phyloP scores from a whole-genome alignment of 2,329 filamentous ascomycete genomes.

The Alternaria panax region DNA sequence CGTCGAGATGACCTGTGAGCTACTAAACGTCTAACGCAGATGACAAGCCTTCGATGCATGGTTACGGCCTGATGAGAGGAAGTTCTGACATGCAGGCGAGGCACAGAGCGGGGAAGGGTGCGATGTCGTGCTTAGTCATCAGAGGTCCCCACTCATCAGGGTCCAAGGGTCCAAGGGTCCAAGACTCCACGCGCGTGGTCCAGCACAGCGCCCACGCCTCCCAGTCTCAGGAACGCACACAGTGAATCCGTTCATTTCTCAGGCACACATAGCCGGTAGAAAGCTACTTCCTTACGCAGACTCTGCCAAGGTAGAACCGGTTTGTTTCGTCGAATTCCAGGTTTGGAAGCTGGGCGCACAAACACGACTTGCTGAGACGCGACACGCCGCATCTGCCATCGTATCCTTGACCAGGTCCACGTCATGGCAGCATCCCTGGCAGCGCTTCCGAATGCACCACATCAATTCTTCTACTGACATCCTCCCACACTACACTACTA shows the following conservation, averaged over 20 bases:
- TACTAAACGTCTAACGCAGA: not conserved
- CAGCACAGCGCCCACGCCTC: not conserved
- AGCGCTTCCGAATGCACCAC: not conserved
- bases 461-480: not conserved
- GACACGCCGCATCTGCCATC: slow-evolving; percentile 7
- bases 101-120: not conserved
- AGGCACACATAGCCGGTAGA: no score
- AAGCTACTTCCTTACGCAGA: no score
- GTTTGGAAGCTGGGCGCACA: not conserved
- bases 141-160: not conserved
- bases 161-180: not conserved
- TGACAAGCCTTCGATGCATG: not conserved
- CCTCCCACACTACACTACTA: not conserved
- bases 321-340: not conserved
- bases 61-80: not conserved
- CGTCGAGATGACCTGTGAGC: not conserved
- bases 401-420: slow-evolving; percentile 9
- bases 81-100: not conserved
- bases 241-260: not conserved
- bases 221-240: not conserved
- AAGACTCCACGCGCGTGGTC: no score
- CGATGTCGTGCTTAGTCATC: not conserved
- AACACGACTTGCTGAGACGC: slow-evolving; percentile 7
- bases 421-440: slow-evolving; percentile 3
- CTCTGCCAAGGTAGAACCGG: not conserved